phyloP scores from a whole-genome alignment of 129 eudicot genomes.

The Escallonia herrerae region DNA sequence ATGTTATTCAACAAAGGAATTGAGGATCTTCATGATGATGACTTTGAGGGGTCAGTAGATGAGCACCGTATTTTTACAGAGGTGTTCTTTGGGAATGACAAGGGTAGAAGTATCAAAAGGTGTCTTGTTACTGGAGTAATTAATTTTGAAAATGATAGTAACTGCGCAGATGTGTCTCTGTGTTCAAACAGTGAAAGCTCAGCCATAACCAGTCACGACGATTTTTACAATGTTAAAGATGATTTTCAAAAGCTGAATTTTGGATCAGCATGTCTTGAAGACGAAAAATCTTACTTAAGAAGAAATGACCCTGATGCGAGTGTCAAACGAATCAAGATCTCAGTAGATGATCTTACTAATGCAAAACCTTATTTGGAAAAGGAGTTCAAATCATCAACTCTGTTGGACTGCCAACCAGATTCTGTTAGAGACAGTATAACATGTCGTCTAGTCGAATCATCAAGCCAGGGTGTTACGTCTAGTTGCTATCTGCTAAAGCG shows the following conservation, averaged over 20 bases:
- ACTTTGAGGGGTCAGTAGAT: constrained; percentile 60
- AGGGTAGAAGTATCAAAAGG: constrained; percentile 27
- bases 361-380: constrained; percentile 21
- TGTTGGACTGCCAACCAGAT: constrained; percentile 14
- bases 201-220: constrained; percentile 49
- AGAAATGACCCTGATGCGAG: constrained; percentile 23
- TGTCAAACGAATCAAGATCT: constrained; percentile 40
- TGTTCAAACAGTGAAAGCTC: constrained; percentile 58
- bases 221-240: constrained; percentile 22
- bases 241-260: constrained; percentile 14
- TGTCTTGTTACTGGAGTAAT: constrained; percentile 35
- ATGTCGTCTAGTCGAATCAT: constrained; percentile 70
- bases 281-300: constrained; percentile 23
- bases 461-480: constrained; percentile 48
- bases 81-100: constrained; percentile 50
- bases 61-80: constrained; percentile 51
- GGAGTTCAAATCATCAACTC: neutral
- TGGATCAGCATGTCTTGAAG: constrained; percentile 20
- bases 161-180: constrained; percentile 23
- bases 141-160: constrained; percentile 26
- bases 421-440: constrained; percentile 26
- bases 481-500: constrained; percentile 64
- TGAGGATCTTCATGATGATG: constrained; percentile 51
- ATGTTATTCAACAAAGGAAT: constrained; percentile 36
- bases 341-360: constrained; percentile 33